These are phyloP conservation scores for Phialophora verrucosa DNA, from an alignment of 2,329 filamentous ascomycete genomes.

Conservation along the genomic window DNA sequence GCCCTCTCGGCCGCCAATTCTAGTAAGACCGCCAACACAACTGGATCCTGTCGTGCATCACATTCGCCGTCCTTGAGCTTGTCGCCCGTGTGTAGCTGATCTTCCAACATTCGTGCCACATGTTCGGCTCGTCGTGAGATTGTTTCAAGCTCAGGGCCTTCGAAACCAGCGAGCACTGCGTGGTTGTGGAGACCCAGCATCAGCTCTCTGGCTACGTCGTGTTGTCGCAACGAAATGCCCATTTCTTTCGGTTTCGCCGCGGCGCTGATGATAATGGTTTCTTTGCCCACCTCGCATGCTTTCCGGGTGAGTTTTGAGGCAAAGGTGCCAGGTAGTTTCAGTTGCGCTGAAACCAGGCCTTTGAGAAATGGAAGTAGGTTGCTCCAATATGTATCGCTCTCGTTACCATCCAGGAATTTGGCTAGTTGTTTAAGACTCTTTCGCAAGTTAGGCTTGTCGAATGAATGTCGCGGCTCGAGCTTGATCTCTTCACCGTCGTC, in stretches of 20 bases:
- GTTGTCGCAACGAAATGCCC: constrained; percentile 44
- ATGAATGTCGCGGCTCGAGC: constrained; percentile 46
- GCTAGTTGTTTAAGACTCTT: constrained; percentile 43
- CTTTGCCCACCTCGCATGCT: constrained; percentile 46
- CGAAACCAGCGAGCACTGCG: constrained; percentile 45
- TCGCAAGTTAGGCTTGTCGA: constrained; percentile 44
- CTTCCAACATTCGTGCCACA: constrained; percentile 46
- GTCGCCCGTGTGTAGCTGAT: constrained; percentile 41
- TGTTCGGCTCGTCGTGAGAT: constrained; percentile 46
- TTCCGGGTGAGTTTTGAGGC: constrained; percentile 48
- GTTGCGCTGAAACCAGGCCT: constrained; percentile 45
- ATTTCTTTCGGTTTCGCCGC: constrained; percentile 46
- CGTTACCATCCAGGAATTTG: constrained; percentile 46
- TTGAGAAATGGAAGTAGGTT: constrained; percentile 51
- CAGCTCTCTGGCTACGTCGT: constrained; percentile 43
- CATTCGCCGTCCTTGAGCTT: constrained; percentile 24
- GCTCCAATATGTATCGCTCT: constrained; percentile 45
- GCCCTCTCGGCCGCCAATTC: constrained; percentile 54
- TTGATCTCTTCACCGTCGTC: constrained; percentile 47
- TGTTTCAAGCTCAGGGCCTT: constrained; percentile 43
- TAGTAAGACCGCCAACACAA: constrained; percentile 51
- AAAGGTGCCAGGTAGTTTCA: constrained; percentile 38
- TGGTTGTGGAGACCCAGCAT: constrained; percentile 48
- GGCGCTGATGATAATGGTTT: constrained; percentile 46
- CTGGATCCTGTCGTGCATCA: constrained; percentile 50